phyloP scores from a whole-genome alignment of 2,329 filamentous ascomycete species.

The Orbilia brochopaga region DNA sequence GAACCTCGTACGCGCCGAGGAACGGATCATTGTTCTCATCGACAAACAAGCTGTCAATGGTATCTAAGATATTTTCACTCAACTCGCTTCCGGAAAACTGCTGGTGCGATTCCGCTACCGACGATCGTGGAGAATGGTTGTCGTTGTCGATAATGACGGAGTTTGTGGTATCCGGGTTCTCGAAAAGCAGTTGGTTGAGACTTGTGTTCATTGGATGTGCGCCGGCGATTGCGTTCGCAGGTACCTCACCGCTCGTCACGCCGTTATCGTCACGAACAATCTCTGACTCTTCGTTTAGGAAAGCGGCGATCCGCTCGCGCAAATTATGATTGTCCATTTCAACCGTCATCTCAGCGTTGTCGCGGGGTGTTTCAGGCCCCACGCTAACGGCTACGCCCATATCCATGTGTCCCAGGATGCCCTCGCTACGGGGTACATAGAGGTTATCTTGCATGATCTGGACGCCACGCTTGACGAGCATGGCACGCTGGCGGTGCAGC shows the following conservation, averaged over 20 bases:
- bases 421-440: slow-evolving; percentile 43
- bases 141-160: slow-evolving; percentile 12
- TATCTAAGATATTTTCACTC: slow-evolving; percentile 51
- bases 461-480: slow-evolving; percentile 41
- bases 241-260: slow-evolving; percentile 32
- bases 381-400: slow-evolving; percentile 47
- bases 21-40: slow-evolving; percentile 54
- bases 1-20: slow-evolving; percentile 53
- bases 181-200: slow-evolving; percentile 37
- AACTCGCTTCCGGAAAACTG: slow-evolving; percentile 52
- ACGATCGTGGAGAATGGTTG: slow-evolving; percentile 47
- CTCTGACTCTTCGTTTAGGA: slow-evolving; percentile 46
- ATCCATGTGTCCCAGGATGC: slow-evolving; percentile 44
- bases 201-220: slow-evolving; percentile 40
- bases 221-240: slow-evolving; percentile 25
- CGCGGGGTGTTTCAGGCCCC: slow-evolving; percentile 42
- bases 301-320: slow-evolving; percentile 43
- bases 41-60: slow-evolving; percentile 50
- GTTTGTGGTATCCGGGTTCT: slow-evolving; percentile 46
- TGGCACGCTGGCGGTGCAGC: slow-evolving; percentile 33
- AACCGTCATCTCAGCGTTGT: slow-evolving; percentile 34
- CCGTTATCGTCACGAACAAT: slow-evolving; percentile 37
- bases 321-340: slow-evolving; percentile 35
- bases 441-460: slow-evolving; percentile 50
- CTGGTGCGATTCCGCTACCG: slow-evolving; percentile 51